These are phyloP conservation scores for Blastomyces percursus DNA, from an alignment of 2,329 filamentous ascomycete species.

Conservation along the genomic window DNA sequence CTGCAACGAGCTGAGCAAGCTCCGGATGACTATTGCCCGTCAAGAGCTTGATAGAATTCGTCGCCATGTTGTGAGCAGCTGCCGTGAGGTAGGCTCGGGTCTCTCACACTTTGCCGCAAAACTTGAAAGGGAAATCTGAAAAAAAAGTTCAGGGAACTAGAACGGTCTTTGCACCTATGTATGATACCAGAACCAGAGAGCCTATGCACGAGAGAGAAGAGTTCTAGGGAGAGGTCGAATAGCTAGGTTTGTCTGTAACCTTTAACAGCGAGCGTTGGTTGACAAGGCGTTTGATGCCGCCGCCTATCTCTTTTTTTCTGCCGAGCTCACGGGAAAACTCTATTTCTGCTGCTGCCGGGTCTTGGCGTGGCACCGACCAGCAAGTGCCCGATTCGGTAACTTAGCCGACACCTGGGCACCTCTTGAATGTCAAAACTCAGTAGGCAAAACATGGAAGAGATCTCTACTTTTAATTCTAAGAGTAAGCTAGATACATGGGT, in stretches of 20 bases:
- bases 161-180: background rate
- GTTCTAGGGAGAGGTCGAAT: background rate
- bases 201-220: background rate
- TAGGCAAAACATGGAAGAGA: slow-evolving; percentile 2
- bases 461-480: slow-evolving; percentile 11
- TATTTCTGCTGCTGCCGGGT: background rate
- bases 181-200: background rate
- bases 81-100: background rate
- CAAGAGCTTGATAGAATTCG: slow-evolving; percentile 63
- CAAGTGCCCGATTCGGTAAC: background rate
- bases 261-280: background rate
- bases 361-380: background rate
- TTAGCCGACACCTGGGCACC: background rate
- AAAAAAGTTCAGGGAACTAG: background rate
- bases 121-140: background rate
- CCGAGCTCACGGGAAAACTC: background rate
- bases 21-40: slow-evolving; percentile 66
- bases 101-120: background rate
- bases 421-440: background rate
- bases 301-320: background rate
- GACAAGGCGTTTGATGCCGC: background rate
- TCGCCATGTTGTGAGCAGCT: slow-evolving; percentile 44
- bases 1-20: slow-evolving; percentile 58
- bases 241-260: background rate
- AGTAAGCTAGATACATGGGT: slow-evolving; percentile 10